Evolutionary conservation across 306 rosid genomes (phyloP).

Genomic region (Vachellia collinsii): DNA sequence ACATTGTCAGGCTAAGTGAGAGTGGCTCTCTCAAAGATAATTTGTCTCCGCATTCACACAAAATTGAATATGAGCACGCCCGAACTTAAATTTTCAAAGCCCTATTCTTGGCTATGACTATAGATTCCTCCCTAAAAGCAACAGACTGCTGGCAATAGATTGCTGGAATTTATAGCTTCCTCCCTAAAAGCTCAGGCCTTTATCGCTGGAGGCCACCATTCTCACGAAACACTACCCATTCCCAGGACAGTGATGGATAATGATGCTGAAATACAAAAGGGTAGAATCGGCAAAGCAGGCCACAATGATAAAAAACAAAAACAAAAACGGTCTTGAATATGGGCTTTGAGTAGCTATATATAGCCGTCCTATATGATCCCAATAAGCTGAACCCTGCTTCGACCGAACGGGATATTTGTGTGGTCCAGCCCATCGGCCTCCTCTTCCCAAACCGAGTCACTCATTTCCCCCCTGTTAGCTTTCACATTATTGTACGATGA

Average conservation of each 20-base stretch:
- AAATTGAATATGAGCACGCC: too few species aligned
- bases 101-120: too few species aligned
- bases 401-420: neutral
- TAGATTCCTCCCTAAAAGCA: too few species aligned
- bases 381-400: neutral
- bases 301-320: neutral
- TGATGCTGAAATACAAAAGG: neutral
- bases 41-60: too few species aligned
- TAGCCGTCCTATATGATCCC: neutral
- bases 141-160: too few species aligned
- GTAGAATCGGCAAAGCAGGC: too few species aligned
- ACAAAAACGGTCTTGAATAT: too few species aligned
- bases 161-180: neutral
- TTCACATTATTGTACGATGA: neutral
- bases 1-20: too few species aligned
- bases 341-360: neutral
- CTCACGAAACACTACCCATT: neutral
- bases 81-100: too few species aligned
- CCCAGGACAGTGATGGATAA: neutral
- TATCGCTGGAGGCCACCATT: neutral
- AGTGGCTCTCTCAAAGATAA: too few species aligned
- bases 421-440: conserved; percentile 36
- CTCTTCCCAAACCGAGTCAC: neutral
- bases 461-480: neutral
- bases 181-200: neutral